Evolutionary conservation across 306 rosid species (phyloP).

Genomic region (Trifolium subterraneum): DNA sequence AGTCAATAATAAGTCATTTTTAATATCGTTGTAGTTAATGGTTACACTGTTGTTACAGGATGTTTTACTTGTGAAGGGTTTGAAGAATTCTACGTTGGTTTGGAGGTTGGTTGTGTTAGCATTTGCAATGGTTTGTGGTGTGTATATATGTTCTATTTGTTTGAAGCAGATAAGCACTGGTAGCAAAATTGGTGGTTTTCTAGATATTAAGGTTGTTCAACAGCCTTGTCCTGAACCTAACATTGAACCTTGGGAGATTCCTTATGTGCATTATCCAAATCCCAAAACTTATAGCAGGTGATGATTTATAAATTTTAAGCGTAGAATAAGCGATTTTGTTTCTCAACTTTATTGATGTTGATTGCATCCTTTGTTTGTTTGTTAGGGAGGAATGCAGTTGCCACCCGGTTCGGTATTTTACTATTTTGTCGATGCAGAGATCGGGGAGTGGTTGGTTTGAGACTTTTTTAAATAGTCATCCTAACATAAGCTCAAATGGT

Average conservation of each 20-base stretch:
- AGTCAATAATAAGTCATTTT: slow-evolving; percentile 15
- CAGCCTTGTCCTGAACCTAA: slow-evolving; percentile 74
- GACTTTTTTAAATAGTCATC: slow-evolving; percentile 90
- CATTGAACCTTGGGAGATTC: slow-evolving; percentile 73
- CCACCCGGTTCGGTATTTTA: slow-evolving; percentile 84
- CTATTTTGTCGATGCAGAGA: slow-evolving; percentile 96
- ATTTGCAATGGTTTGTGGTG: slow-evolving; percentile 90
- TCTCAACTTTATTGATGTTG: slow-evolving; percentile 41
- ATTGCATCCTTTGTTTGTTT: slow-evolving; percentile 30
- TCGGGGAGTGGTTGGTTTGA: slow-evolving; percentile 99
- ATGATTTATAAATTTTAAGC: neutral
- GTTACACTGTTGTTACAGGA: slow-evolving; percentile 56
- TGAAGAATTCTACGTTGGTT: slow-evolving; percentile 77
- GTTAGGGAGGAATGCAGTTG: slow-evolving; percentile 87
- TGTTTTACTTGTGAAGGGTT: slow-evolving; percentile 57
- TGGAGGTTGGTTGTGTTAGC: slow-evolving; percentile 76
- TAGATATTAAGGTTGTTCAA: slow-evolving; percentile 58
- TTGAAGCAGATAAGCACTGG: slow-evolving; percentile 75
- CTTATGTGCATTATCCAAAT: slow-evolving; percentile 81
- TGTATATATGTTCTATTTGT: slow-evolving; percentile 89
- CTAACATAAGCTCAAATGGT: slow-evolving; percentile 95
- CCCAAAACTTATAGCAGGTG: slow-evolving; percentile 88
- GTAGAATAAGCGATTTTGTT: slow-evolving; percentile 25
- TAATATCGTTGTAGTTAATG: slow-evolving; percentile 30
- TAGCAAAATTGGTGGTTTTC: slow-evolving; percentile 57